A percentile compares a stretch with the other conserved stretches of the same genome.
Conservation (phyloP, 352 stramenopile genomes). For the Phytopythium vexans region DNA sequence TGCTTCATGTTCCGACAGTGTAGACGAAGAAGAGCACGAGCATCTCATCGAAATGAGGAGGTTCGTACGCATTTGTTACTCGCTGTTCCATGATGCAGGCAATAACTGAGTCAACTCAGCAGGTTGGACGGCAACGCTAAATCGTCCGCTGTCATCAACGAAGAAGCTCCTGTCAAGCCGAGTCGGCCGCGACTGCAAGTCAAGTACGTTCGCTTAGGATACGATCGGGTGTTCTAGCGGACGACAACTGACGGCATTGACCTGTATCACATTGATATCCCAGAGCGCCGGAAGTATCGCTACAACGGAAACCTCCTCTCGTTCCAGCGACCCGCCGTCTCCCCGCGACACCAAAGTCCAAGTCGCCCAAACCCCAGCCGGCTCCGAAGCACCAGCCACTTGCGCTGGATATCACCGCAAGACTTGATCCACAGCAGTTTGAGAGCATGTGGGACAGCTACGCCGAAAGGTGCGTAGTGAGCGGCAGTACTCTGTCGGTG, state of each 20-base stretch:
- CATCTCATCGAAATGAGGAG: constrained; percentile 5
- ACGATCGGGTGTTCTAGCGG: background rate
- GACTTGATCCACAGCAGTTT: constrained; percentile 62
- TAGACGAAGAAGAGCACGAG: constrained; percentile 4
- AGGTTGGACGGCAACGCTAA: background rate
- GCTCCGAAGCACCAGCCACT: constrained; percentile 5
- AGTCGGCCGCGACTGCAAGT: constrained; percentile 5
- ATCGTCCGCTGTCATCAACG: background rate
- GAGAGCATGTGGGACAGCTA: constrained; percentile 82
- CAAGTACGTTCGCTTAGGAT: constrained; percentile 3
- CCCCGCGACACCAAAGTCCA: no score
- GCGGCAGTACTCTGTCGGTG: background rate
- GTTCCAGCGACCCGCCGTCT: no score
- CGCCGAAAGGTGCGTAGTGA: constrained; percentile 45
- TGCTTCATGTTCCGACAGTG: constrained; percentile 13
- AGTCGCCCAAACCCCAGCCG: no score
- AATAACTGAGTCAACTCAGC: background rate
- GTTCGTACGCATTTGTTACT: background rate
- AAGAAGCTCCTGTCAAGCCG: background rate
- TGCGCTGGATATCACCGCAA: constrained; percentile 36
- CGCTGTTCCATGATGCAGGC: background rate
- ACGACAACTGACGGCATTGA: background rate
- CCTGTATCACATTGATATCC: background rate
- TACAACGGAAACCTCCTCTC: background rate
- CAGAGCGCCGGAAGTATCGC: constrained; percentile 4